These are phyloP conservation scores for Mycena polygramma DNA, from an alignment of 768 basidiomycete genomes.

Conservation along the genomic window DNA sequence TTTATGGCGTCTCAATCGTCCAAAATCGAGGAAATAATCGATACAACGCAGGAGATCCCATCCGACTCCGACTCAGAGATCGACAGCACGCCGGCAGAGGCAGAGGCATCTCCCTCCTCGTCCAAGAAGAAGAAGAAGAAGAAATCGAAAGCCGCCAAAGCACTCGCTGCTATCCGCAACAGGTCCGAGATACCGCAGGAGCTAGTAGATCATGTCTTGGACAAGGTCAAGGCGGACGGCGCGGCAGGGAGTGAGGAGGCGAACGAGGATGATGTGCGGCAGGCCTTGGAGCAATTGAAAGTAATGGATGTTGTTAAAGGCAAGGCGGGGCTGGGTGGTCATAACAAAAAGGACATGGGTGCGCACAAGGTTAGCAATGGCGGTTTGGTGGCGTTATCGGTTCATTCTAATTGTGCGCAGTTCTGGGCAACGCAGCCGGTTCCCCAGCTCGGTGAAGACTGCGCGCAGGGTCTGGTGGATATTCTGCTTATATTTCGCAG, in stretches of 20 bases:
- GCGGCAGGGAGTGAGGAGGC: conserved; percentile 58
- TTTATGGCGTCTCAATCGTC: conserved; percentile 39
- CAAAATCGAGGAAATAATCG: conserved; percentile 43
- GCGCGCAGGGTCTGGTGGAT: neutral
- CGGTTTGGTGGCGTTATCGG: conserved; percentile 8
- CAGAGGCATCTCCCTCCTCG: conserved; percentile 53
- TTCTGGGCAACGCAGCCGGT: conserved; percentile 99
- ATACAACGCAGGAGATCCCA: conserved; percentile 38
- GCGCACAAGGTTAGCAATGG: conserved; percentile 82
- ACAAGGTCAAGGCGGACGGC: conserved; percentile 74
- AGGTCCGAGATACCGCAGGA: conserved; percentile 68
- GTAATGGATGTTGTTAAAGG: conserved; percentile 90
- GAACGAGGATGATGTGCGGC: conserved; percentile 75
- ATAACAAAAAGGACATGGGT: conserved; percentile 84
- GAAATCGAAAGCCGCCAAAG: conserved; percentile 76
- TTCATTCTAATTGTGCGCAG: conserved; percentile 52
- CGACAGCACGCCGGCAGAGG: conserved; percentile 26
- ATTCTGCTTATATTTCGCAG: conserved; percentile 48
- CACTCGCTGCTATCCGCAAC: conserved; percentile 62
- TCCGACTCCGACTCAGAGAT: conserved; percentile 36
- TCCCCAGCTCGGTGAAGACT: conserved; percentile 77
- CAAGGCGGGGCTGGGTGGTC: conserved; percentile 80
- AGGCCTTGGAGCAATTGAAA: conserved; percentile 81
- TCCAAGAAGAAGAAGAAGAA: conserved; percentile 88
- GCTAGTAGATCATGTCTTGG: conserved; percentile 75